Evolutionary conservation across 2,329 filamentous ascomycete genomes (phyloP), one percentile per base, ranked within the genome.

Genomic region (Talaromyces verruculosus): DNA sequence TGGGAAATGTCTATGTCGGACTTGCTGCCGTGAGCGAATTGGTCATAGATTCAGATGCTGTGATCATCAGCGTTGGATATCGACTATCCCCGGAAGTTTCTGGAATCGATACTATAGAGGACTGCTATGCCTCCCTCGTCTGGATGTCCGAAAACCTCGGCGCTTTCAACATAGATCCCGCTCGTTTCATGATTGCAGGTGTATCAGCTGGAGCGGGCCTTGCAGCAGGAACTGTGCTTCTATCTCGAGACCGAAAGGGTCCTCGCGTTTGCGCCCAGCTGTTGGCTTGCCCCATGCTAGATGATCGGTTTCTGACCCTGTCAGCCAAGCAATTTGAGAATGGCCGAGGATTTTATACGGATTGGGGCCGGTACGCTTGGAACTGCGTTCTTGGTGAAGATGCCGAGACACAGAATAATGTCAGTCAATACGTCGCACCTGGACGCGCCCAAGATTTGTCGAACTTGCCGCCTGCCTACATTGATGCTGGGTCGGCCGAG

Each of bases 141-240:
- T 64, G 47, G 61, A 43, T 58, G 47, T 30, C 30, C n/a, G 13
- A 57, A 25, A 55, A 64, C 35, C 35, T 64, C 3, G 25, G 1
- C 47, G 4, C 30, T n/a, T 58, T 64, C 30, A 39, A 37, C 30
- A 41, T 64, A 28, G 33, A 64, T 25, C 47, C 47, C 2, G 35
- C 47, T 55, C 47, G 51, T 28, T 58, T 64, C 30, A 33, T 64
- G 61, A 55, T 64, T 58, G 61, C 51, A 30, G 61, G 61, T 19
- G 47, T 55, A 5, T 55, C 47, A 19, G 61, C 61, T 39, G 61
- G 61, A 39, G 61, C 47, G 8, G 61, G 47, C 37, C 37, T 64
- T 28, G 61, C 61, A 13, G 49, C 61, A 8, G 61, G 61, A 17
- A 25, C 30, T 5, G n/a, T 30, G 11, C 49, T 64, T 41, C 47